These are phyloP conservation scores for Epichloe sp. DNA, from an alignment of 2,329 filamentous ascomycete genomes.

Conservation along the genomic window DNA sequence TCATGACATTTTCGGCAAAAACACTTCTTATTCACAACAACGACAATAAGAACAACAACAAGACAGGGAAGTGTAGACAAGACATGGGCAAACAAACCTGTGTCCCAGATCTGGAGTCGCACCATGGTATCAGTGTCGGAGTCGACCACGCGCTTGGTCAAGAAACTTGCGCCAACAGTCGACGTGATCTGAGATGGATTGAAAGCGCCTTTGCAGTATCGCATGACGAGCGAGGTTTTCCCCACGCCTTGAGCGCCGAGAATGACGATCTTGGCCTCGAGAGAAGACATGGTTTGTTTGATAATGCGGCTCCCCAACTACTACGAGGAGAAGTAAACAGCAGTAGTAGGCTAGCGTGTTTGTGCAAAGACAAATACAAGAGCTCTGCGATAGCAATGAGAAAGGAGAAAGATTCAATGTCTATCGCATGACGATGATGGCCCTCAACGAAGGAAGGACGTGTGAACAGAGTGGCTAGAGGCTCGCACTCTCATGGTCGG, in stretches of 20 bases:
- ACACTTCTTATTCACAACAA: background rate
- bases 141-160: slow-evolving; percentile 70
- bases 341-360: background rate
- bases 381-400: background rate
- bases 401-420: background rate
- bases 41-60: background rate
- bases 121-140: slow-evolving; percentile 75
- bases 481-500: slow-evolving; percentile 2
- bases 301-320: background rate
- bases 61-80: background rate
- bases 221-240: slow-evolving; percentile 66
- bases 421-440: slow-evolving; percentile 5
- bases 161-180: slow-evolving; percentile 69
- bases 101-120: slow-evolving; percentile 93
- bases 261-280: slow-evolving; percentile 73
- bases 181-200: slow-evolving; percentile 50
- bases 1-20: background rate
- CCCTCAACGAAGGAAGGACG: slow-evolving; percentile 4
- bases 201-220: slow-evolving; percentile 62
- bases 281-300: slow-evolving; percentile 34
- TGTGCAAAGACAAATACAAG: background rate
- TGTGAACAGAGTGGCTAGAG: background rate
- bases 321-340: background rate
- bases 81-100: slow-evolving; percentile 33
- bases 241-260: slow-evolving; percentile 69